Conservation (phyloP, 2,329 filamentous ascomycete species). For the Orbilia javanica region DNA sequence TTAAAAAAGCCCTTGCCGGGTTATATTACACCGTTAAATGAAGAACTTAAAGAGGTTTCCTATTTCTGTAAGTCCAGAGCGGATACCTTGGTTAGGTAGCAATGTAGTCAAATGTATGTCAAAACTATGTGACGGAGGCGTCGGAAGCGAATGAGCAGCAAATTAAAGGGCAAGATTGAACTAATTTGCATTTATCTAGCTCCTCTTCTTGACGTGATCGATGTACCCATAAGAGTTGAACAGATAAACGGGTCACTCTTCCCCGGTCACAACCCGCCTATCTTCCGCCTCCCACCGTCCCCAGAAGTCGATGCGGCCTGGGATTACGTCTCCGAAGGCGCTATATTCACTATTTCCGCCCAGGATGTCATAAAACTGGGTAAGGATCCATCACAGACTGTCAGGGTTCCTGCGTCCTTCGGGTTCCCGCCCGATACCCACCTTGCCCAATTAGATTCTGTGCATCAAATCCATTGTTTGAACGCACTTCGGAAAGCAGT, state of each 20-base stretch:
- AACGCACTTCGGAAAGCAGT: constrained; percentile 59
- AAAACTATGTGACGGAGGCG: background rate
- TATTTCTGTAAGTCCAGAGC: constrained; percentile 57
- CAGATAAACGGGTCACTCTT: constrained; percentile 52
- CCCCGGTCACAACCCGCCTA: constrained; percentile 54
- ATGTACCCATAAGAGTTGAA: constrained; percentile 28
- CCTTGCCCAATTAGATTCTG: constrained; percentile 56
- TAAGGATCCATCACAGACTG: constrained; percentile 57
- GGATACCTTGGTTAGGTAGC: constrained; percentile 40
- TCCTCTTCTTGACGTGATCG: constrained; percentile 43
- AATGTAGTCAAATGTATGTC: constrained; percentile 26
- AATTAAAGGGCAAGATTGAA: background rate
- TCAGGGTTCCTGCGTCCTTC: constrained; percentile 51
- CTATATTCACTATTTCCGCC: constrained; percentile 41
- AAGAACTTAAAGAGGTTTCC: constrained; percentile 41
- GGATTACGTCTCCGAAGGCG: constrained; percentile 38
- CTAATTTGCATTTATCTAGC: constrained; percentile 2
- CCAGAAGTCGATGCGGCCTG: constrained; percentile 59
- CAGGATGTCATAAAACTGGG: constrained; percentile 55
- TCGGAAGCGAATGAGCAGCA: background rate
- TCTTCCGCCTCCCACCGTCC: constrained; percentile 56
- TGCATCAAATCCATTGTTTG: constrained; percentile 61
- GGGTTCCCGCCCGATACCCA: constrained; percentile 59
- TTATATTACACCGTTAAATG: constrained; percentile 20
- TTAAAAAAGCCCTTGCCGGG: background rate